These are phyloP conservation scores for Podila epicladia DNA, from an alignment of 192 early-diverging fungal genomes.

Conservation along the genomic window DNA sequence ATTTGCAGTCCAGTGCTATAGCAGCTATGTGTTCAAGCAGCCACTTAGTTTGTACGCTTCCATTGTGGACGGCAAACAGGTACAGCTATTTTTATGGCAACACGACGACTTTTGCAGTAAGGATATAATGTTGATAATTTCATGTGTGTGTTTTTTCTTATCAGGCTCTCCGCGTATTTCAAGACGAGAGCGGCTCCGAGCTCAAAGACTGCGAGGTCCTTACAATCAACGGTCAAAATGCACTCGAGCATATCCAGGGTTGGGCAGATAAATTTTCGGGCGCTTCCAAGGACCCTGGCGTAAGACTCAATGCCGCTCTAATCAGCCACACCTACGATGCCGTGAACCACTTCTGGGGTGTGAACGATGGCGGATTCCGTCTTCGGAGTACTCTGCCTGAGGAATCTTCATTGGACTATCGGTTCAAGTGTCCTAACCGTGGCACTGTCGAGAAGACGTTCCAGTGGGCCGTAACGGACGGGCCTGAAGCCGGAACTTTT, in stretches of 20 bases:
- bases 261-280: conserved; percentile 11
- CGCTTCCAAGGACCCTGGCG: conserved; percentile 29
- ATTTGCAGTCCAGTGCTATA: conserved; percentile 10
- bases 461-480: not conserved
- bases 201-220: conserved; percentile 22
- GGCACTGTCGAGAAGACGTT: not conserved
- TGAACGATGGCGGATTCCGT: not conserved
- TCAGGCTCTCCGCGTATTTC: conserved; percentile 10
- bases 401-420: not conserved
- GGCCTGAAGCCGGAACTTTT: not conserved
- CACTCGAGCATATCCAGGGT: not conserved
- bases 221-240: conserved; percentile 19
- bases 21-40: not conserved
- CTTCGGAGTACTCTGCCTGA: not conserved
- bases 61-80: conserved; percentile 18
- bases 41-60: conserved; percentile 15
- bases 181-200: not conserved
- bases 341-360: not conserved
- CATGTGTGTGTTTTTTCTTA: not conserved
- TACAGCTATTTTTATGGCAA: not conserved
- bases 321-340: not conserved
- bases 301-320: conserved; percentile 29
- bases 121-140: not conserved
- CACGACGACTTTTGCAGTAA: not conserved
- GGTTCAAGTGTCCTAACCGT: not conserved